phyloP scores from a whole-genome alignment of 768 basidiomycete species.

The Clavulina sp. region DNA sequence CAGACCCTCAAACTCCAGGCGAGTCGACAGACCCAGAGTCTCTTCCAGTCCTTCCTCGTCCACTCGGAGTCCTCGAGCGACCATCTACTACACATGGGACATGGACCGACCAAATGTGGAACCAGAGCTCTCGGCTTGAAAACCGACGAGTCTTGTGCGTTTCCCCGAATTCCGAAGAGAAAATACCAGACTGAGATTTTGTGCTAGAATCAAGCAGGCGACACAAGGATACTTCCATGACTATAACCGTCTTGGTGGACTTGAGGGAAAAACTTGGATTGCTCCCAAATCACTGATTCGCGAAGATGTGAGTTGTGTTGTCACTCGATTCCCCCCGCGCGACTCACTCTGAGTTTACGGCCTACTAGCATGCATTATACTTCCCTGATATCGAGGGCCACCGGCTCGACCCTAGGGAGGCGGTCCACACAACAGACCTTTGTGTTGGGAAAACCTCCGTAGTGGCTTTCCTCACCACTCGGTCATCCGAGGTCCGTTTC shows the following conservation, averaged over 20 bases:
- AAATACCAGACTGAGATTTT: too few relatives aligned
- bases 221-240: constrained; percentile 83
- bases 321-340: neutral
- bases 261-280: constrained; percentile 91
- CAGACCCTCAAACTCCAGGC: too few relatives aligned
- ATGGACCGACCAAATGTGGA: too few relatives aligned
- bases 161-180: too few relatives aligned
- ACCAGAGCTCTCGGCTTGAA: too few relatives aligned
- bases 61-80: too few relatives aligned
- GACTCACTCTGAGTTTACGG: neutral
- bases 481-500: constrained; percentile 53
- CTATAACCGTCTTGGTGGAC: constrained; percentile 53
- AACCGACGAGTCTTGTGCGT: too few relatives aligned
- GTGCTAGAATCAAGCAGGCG: constrained; percentile 38
- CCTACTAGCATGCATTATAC: constrained; percentile 66
- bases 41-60: too few relatives aligned
- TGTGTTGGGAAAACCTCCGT: constrained; percentile 62
- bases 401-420: constrained; percentile 34
- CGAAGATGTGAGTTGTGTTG: constrained; percentile 52
- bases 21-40: too few relatives aligned
- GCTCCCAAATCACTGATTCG: constrained; percentile 78
- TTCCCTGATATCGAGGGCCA: constrained; percentile 75
- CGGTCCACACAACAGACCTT: constrained; percentile 60
- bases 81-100: too few relatives aligned
- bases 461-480: constrained; percentile 66